Percentiles rank a stretch among this genome's conserved stretches.
Evolutionary conservation across 306 rosid genomes (phyloP).

Genomic region (Comarum palustre): DNA sequence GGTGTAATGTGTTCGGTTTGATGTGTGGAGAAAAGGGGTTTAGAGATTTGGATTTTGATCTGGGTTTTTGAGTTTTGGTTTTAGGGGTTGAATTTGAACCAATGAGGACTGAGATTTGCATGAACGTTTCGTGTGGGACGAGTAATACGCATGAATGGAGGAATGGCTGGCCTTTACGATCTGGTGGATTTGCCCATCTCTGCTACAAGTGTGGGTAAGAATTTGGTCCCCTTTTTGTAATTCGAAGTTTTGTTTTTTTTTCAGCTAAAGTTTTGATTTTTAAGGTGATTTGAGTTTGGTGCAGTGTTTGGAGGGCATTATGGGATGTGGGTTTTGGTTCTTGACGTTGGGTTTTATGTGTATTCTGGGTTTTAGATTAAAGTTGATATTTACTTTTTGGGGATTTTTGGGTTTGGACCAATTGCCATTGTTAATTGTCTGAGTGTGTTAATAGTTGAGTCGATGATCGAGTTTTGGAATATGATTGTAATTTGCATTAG

Average conservation of each 20-base stretch:
- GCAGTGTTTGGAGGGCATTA: constrained; percentile 25
- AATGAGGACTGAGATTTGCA: constrained; percentile 75
- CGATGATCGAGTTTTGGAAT: constrained; percentile 1
- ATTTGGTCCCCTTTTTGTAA: constrained; percentile 10
- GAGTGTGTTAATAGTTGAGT: constrained; percentile 20
- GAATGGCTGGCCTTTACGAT: constrained; percentile 85
- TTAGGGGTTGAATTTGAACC: constrained; percentile 37
- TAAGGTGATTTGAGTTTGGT: constrained; percentile 21
- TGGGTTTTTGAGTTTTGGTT: neutral
- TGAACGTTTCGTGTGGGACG: constrained; percentile 50
- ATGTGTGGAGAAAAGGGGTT: constrained; percentile 31
- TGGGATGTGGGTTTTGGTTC: constrained; percentile 26
- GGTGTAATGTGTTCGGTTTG: neutral
- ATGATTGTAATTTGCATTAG: neutral
- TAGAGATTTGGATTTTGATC: constrained; percentile 33
- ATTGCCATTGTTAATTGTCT: neutral
- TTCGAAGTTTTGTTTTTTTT: constrained; percentile 19
- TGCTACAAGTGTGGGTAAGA: constrained; percentile 85
- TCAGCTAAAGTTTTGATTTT: constrained; percentile 25
- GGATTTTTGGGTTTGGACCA: constrained; percentile 30
- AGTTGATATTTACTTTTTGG: constrained; percentile 10
- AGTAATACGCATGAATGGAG: constrained; percentile 54
- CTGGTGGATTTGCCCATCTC: constrained; percentile 87
- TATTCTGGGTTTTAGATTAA: constrained; percentile 17
- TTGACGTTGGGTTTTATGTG: constrained; percentile 4